Conservation (phyloP, 2,329 filamentous ascomycete species). For the Aotearoamyces nothofagi region DNA sequence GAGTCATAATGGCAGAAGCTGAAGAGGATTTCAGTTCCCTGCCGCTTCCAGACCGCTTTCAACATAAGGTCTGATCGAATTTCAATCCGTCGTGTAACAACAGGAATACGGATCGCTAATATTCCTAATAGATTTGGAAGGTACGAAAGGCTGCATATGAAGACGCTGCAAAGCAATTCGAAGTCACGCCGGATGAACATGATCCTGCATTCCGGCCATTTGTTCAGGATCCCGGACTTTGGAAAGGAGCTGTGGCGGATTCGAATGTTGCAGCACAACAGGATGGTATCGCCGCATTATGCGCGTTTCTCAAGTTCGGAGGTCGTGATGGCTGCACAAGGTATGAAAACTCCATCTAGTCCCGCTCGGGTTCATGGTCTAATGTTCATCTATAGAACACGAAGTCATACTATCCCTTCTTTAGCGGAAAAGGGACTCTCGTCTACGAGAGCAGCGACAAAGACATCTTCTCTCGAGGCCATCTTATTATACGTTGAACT, state of each 20-base stretch:
- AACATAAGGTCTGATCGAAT: slow-evolving; percentile 67
- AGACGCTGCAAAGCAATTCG: slow-evolving; percentile 77
- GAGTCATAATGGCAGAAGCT: slow-evolving; percentile 54
- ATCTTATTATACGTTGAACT: slow-evolving; percentile 81
- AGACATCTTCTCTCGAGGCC: slow-evolving; percentile 74
- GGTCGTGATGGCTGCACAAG: slow-evolving; percentile 64
- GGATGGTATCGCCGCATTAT: slow-evolving; percentile 77
- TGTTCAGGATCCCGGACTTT: slow-evolving; percentile 66
- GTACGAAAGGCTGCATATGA: slow-evolving; percentile 91
- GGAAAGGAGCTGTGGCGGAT: slow-evolving; percentile 86
- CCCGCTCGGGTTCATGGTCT: slow-evolving; percentile 1
- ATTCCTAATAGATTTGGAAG: slow-evolving; percentile 85
- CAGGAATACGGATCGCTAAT: too few relatives aligned
- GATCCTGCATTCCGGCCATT: slow-evolving; percentile 82
- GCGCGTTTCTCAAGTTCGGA: slow-evolving; percentile 84
- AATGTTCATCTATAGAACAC: slow-evolving; percentile 37
- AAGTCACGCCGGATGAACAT: slow-evolving; percentile 68
- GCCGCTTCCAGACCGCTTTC: slow-evolving; percentile 65
- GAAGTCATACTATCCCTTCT: slow-evolving; percentile 56
- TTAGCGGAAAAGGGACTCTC: slow-evolving; percentile 86
- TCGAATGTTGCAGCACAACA: slow-evolving; percentile 95
- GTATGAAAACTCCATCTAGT: slow-evolving; percentile 21
- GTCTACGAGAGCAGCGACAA: slow-evolving; percentile 77
- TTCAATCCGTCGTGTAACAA: too few relatives aligned
- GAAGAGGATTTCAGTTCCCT: slow-evolving; percentile 74